Base-by-base conservation (phyloP, 2,329 filamentous ascomycete genomes). In the Cordyceps farinosa region DNA sequence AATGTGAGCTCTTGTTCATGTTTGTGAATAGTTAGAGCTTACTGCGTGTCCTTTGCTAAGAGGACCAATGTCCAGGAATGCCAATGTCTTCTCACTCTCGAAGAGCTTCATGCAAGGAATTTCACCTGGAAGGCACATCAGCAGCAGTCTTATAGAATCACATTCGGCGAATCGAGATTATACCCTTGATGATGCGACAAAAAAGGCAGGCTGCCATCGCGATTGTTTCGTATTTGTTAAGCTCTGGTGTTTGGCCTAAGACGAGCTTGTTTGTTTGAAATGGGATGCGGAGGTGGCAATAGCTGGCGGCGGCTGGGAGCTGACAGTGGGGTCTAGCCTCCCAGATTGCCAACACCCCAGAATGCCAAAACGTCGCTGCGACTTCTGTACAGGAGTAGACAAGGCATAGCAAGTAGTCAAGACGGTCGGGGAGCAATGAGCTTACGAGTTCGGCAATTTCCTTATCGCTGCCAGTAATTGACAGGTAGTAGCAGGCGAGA, bases 71-170 rank as follows among this genome's bases (percentile, higher is more conserved):
- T 99, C 95, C 68, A 99, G 89, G 77, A 99, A 99, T 10, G 95
- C 95, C 66, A 97, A 83, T 52, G 94, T 91, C 80, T 94, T 97
- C 44, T 96, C 90, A 71, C 86, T 95, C 80, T 99, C 95, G 74
- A 91, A 93, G 78, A 99, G 88, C 85, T 97, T 99, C 83, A 98
- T 89, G 70, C 87, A 94, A 55, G 95, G 95, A 76, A 99, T 97
- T 66, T 98, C 94, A 68, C 93, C 93, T 97, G 70, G 65, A 47
- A 36, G 15, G 17, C 52, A 22, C 50, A 40, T 1, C 34, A 32
- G 27, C 40, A 42, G n/a, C 64, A 68, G 53, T 44, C 48, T 53
- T 40, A 47, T 36, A 11, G 15, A 40, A 40, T 13, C 11, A 40
- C 44, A 40, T 11, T 40, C 6, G 38, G 32, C 5, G 10, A 32